Conservation (phyloP, 768 basidiomycete genomes). For the Tylopilus cervinicoccineus region DNA sequence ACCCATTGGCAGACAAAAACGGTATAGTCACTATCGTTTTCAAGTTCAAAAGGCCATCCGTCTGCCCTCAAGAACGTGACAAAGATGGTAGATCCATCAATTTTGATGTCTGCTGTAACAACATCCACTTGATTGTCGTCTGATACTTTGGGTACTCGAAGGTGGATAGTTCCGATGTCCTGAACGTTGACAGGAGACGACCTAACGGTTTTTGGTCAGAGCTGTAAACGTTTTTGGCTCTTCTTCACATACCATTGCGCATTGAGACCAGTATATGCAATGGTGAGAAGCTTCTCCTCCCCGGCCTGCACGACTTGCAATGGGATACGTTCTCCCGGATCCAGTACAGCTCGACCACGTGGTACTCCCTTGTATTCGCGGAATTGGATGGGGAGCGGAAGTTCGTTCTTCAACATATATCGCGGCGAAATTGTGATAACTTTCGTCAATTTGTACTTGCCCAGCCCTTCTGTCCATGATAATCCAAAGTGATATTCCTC, state of each 20-base stretch:
- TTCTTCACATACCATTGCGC: conserved; percentile 63
- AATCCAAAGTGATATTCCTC: conserved; percentile 80
- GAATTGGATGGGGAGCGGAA: conserved; percentile 65
- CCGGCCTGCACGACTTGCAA: conserved; percentile 64
- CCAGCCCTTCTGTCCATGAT: conserved; percentile 91
- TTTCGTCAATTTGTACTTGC: conserved; percentile 95
- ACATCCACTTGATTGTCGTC: conserved; percentile 44
- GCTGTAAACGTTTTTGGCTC: not conserved
- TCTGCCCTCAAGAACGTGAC: conserved; percentile 63
- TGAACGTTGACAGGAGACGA: conserved; percentile 89
- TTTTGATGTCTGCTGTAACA: conserved; percentile 70
- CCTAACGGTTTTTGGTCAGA: conserved; percentile 42
- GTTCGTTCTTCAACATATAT: conserved; percentile 84
- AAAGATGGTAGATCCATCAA: conserved; percentile 88
- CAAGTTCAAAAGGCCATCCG: conserved; percentile 85
- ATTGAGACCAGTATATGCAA: conserved; percentile 84
- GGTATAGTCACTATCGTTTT: conserved; percentile 78
- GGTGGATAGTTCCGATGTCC: conserved; percentile 81
- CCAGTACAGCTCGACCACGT: conserved; percentile 55
- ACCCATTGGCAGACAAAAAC: conserved; percentile 77
- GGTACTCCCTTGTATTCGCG: conserved; percentile 80
- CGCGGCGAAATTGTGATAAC: conserved; percentile 89
- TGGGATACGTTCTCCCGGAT: conserved; percentile 64
- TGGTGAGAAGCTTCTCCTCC: conserved; percentile 70
- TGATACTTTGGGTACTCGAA: conserved; percentile 54